Percentiles rank a stretch among this genome's conserved stretches.
Conservation (phyloP, 805 yeast genomes). For the Zygosaccharomyces pseudorouxii region DNA sequence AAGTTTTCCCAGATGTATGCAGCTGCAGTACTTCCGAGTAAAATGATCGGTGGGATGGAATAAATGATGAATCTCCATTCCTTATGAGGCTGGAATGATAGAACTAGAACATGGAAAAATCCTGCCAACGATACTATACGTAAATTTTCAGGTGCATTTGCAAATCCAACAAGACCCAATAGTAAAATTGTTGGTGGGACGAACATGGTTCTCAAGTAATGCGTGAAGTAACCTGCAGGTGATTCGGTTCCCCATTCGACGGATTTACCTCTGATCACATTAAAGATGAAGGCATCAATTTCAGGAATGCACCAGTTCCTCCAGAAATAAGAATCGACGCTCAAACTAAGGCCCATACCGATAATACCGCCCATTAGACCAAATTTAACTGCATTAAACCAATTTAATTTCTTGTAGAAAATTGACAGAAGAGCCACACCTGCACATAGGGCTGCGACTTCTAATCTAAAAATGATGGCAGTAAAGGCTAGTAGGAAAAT, state of each 20-base stretch:
- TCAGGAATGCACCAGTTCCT: constrained; percentile 61
- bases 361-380: constrained; percentile 43
- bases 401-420: constrained; percentile 43
- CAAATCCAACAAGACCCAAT: constrained; percentile 37
- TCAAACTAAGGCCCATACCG: constrained; percentile 44
- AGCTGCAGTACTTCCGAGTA: constrained; percentile 61
- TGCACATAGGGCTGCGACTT: constrained; percentile 53
- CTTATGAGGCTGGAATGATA: constrained; percentile 86
- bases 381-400: constrained; percentile 39
- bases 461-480: constrained; percentile 68
- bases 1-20: constrained; percentile 37
- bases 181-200: constrained; percentile 43
- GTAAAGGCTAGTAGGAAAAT: constrained; percentile 55
- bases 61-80: constrained; percentile 91
- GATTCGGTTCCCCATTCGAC: constrained; percentile 86
- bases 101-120: constrained; percentile 48
- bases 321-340: constrained; percentile 81
- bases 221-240: constrained; percentile 56
- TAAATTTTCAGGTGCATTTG: constrained; percentile 36
- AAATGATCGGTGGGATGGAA: constrained; percentile 60
- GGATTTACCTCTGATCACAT: constrained; percentile 71
- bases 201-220: constrained; percentile 40
- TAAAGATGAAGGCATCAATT: constrained; percentile 63
- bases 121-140: constrained; percentile 50
- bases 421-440: constrained; percentile 46